Base-by-base conservation (phyloP, 768 basidiomycete genomes). In the Sutorius australiensis region DNA sequence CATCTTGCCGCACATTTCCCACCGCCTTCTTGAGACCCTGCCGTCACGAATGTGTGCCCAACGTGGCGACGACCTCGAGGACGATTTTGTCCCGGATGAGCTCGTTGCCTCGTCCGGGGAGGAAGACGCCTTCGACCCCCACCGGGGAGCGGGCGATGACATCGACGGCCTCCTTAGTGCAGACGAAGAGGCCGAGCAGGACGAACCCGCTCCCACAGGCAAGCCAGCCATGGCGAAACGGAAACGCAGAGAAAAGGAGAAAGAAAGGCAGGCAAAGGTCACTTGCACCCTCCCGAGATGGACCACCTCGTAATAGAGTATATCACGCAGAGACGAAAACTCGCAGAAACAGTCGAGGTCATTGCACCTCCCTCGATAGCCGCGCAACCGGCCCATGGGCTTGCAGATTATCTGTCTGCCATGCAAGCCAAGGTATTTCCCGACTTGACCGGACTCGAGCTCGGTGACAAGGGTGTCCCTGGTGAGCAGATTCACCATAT, bases 61-160 rank as follows among this genome's bases (percentile, higher is more conserved):
- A 69, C 76, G 75, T 55, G 84, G 86, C 39, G 89, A 94, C 75
- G 90, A 90, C 75, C 77, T 94, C 17, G 89, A 88, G 44, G 92
- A 93, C 67, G 87, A 92, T 58, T 91, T 87, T 64, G 74, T 87
- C 46, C 78, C 78, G 31, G 85, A 93, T 56, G 84, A 86, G 40
- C 73, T 80, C 13, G 79, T 88, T 0, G 84, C 82, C 0, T 70
- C 80, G 13, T 86, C 83, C 0, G 85, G 76, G 11, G 84, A 82
- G 42, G 87, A 87, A 56, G 67, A 67, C 0, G 48, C 46, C 48
- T 66, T 68, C 16, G 60, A 67, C 24, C 48, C 64, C 27, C 66
- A 46, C 41, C 66, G 61, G 37, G 65, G 63, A 2, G 63, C 65
- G 2, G 65, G 62, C 17, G 75, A 78, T 11, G 72, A 71, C 48